Percentiles rank a stretch among this genome's conserved stretches.
Conservation (phyloP, 495 filamentous ascomycete genomes). For the Viridothelium virens region DNA sequence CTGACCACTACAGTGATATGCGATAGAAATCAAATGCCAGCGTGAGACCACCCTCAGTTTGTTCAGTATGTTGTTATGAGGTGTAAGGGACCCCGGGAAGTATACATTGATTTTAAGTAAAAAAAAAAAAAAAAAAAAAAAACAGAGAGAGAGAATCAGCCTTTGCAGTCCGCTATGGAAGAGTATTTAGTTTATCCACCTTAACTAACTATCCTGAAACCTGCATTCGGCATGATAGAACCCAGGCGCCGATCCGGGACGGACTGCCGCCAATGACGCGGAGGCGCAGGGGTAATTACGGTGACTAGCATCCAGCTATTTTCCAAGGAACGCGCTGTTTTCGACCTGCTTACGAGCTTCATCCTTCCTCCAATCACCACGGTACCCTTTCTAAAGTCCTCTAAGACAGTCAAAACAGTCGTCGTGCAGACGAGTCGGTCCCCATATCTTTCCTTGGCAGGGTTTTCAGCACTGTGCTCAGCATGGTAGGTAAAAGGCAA, state of each 20-base stretch:
- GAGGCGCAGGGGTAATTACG: not conserved
- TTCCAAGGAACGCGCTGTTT: not conserved
- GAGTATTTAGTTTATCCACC: too few species aligned
- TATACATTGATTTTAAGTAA: too few species aligned
- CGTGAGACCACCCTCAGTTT: too few species aligned
- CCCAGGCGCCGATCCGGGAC: not conserved
- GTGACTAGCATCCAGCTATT: not conserved
- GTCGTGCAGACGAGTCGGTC: not conserved
- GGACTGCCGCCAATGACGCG: not conserved
- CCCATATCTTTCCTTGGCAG: not conserved
- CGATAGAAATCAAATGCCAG: too few species aligned
- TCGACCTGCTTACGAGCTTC: not conserved
- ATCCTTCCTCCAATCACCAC: not conserved
- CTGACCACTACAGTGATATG: too few species aligned
- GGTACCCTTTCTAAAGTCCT: not conserved
- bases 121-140: too few species aligned
- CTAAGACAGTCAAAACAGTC: not conserved
- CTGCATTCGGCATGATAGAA: too few species aligned
- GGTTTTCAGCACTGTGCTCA: not conserved
- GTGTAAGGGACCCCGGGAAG: too few species aligned
- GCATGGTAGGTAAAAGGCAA: conserved; percentile 1
- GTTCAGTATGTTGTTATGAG: too few species aligned
- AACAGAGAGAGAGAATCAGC: too few species aligned
- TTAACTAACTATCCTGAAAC: too few species aligned
- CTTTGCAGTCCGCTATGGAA: too few species aligned